Evolutionary conservation across 2,329 filamentous ascomycete species (phyloP).

Genomic region (Shiraia sp.): DNA sequence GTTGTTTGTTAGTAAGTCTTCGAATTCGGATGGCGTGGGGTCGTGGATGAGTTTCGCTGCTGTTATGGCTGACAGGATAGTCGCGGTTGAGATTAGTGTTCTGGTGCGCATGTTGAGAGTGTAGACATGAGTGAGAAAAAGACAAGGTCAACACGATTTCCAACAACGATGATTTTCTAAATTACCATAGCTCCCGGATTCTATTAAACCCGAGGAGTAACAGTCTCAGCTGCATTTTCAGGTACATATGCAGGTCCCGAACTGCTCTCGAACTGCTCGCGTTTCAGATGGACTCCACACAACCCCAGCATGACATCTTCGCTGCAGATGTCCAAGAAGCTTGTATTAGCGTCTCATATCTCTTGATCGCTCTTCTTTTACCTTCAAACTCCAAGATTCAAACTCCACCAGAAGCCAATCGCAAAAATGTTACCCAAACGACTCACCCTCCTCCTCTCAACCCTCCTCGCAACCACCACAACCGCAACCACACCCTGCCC

Average conservation of each 20-base stretch:
- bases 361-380: neutral
- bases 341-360: neutral
- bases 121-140: neutral
- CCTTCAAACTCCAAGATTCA: neutral
- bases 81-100: constrained; percentile 2
- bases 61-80: neutral
- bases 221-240: constrained; percentile 5
- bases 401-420: no score
- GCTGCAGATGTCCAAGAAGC: constrained; percentile 3
- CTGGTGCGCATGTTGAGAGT: constrained; percentile 4
- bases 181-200: neutral
- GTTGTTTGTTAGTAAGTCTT: constrained; percentile 6
- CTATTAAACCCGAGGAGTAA: neutral
- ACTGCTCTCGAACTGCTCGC: constrained; percentile 9
- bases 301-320: constrained; percentile 6
- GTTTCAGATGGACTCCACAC: constrained; percentile 17
- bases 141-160: neutral
- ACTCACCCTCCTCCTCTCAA: constrained; percentile 6
- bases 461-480: constrained; percentile 4
- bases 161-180: neutral
- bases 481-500: constrained; percentile 29
- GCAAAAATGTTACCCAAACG: constrained; percentile 2
- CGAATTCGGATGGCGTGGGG: constrained; percentile 8
- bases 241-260: constrained; percentile 15
- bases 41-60: constrained; percentile 5